A percentile compares a stretch with the other conserved stretches of the same genome.
Evolutionary conservation across 805 yeast species (phyloP).

Genomic region (Maudiozyma barnettii): DNA sequence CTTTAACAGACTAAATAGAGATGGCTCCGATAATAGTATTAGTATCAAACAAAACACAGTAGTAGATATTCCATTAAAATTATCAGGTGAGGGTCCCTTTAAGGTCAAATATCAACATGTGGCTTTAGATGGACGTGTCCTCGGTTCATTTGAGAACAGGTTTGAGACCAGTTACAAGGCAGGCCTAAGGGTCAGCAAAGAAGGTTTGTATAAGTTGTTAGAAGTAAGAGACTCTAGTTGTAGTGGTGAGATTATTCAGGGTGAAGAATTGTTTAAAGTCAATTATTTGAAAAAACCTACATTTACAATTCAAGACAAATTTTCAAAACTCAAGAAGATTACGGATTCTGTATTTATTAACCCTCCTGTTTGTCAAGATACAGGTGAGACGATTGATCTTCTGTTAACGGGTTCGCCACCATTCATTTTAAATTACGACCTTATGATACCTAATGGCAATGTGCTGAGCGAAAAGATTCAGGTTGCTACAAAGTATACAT

Average conservation of each 20-base stretch:
- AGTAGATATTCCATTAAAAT: constrained; percentile 48
- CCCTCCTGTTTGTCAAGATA: constrained; percentile 39
- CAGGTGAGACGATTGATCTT: constrained; percentile 41
- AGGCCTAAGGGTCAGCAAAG: constrained; percentile 30
- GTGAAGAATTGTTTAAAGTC: constrained; percentile 30
- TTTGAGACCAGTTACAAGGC: constrained; percentile 27
- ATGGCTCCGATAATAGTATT: constrained; percentile 29
- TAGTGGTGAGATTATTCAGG: constrained; percentile 36
- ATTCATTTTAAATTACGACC: constrained; percentile 59
- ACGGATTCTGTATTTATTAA: constrained; percentile 25
- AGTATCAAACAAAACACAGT: constrained; percentile 54
- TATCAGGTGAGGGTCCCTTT: constrained; percentile 52
- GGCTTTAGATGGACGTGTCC: constrained; percentile 21
- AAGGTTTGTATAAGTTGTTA: constrained; percentile 41
- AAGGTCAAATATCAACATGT: constrained; percentile 29
- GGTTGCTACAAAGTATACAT: constrained; percentile 44
- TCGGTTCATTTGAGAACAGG: constrained; percentile 17
- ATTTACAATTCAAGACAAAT: constrained; percentile 33
- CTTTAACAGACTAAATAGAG: constrained; percentile 33
- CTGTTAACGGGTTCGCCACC: constrained; percentile 52
- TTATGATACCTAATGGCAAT: constrained; percentile 48
- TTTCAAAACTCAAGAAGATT: constrained; percentile 14
- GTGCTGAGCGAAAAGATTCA: constrained; percentile 33
- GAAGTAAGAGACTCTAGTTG: constrained; percentile 44
- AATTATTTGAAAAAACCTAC: constrained; percentile 40